Evolutionary conservation across 2,329 filamentous ascomycete species (phyloP), one percentile per base, ranked within the genome.

Genomic region (Colletotrichum higginsianum): DNA sequence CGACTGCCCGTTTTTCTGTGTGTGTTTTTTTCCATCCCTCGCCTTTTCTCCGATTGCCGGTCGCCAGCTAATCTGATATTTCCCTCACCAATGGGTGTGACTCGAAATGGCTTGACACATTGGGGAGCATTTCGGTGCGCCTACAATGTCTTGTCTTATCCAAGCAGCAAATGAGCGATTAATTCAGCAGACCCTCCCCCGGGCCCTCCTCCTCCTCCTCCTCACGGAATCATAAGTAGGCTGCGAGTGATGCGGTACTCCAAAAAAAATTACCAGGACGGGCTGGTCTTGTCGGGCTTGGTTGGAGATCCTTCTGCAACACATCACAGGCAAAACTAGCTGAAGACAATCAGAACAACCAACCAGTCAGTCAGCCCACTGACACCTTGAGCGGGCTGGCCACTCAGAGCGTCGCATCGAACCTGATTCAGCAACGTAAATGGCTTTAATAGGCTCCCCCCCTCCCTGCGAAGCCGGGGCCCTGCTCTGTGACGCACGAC

Each of bases 51-150:
- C 11, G 26, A 40, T 58, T 11, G 6, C 21, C 21, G 50, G n/a
- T 40, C n/a, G 35, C 47, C 23, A 47, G 42, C 12, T 30, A 23
- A 40, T 71, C 62, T 71, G 30, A 40, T 71, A 71, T 71, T 71
- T 67, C 67, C 67, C 64, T 71, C 67, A 67, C 64, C 63, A 62
- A 58, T 63, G 30, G 50, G 23, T 66, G 50, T 61, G 55, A 50
- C 62, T 53, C 40, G 38, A 60, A 55, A 66, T 61, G 23, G 40
- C 38, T 61, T 70, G 66, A 69, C 61, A 52, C 52, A 38, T 40
- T 18, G 16, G 18, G 8, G 50, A 3, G 44, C n/a, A n/a, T n/a
- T 21, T 47, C 57, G 35, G 15, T 47, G 52, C 30, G 11, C 50
- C 23, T 53, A 15, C 13, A 35, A 23, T 30, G 12, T 30, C 15